Base-by-base conservation (phyloP, 106 monocot genomes). In the Agapanthus africanus region DNA sequence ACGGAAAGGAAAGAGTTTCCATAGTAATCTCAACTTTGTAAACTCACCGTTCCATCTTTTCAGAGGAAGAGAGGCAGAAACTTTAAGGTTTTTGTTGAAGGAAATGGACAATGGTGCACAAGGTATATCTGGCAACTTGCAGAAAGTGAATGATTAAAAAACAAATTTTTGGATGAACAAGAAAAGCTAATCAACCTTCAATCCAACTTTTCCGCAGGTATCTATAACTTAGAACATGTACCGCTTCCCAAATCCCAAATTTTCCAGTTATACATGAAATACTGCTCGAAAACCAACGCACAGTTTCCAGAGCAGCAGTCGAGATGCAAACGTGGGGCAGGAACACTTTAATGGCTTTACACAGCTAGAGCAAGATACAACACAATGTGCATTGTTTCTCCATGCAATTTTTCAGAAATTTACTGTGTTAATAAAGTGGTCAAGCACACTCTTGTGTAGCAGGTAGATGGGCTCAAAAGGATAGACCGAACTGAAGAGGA, bases 31-130 rank as follows among this genome's bases (percentile, higher is more conserved):
- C 42, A 75, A 68, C 34, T 32, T 19, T 22, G n/a, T 15, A 44
- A 66, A 70, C 70, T 63, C 69, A 79, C 81, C 81, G 63, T 31
- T 86, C 81, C 78, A 82, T 85, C 42, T 47, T 47, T n/a, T n/a
- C n/a, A n/a, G n/a, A n/a, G n/a, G n/a, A n/a, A n/a, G n/a, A n/a
- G n/a, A n/a, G n/a, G n/a, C n/a, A n/a, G n/a, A n/a, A n/a, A n/a
- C n/a, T n/a, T n/a, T n/a, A n/a, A n/a, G n/a, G n/a, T n/a, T n/a
- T n/a, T n/a, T n/a, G n/a, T n/a, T n/a, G n/a, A n/a, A n/a, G n/a
- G n/a, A n/a, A n/a, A n/a, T n/a, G n/a, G n/a, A n/a, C n/a, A n/a
- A n/a, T n/a, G n/a, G n/a, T n/a, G n/a, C n/a, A n/a, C n/a, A n/a
- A n/a, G n/a, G n/a, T n/a, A n/a, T n/a, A n/a, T 63, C 40, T 32